phyloP scores from a whole-genome alignment of 169 alveolate genomes.

The Nephromyces sp. region DNA sequence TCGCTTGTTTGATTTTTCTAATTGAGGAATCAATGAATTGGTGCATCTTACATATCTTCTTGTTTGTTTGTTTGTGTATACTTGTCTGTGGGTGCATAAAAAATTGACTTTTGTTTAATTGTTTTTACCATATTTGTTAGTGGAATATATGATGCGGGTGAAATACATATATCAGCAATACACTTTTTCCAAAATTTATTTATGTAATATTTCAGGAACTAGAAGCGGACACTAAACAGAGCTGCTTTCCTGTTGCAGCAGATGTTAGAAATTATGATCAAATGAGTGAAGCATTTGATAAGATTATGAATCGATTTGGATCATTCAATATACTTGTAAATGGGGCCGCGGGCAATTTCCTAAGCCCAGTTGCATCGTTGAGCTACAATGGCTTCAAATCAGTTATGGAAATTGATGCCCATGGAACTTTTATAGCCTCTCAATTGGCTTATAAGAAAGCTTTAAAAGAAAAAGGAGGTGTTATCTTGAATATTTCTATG shows the following conservation, averaged over 20 bases:
- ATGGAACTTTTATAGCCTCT: constrained; percentile 63
- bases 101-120: too few relatives aligned
- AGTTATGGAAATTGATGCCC: constrained; percentile 65
- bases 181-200: neutral
- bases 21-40: too few relatives aligned
- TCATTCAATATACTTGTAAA: constrained; percentile 67
- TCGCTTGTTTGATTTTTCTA: too few relatives aligned
- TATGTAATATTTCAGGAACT: constrained; percentile 7
- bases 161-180: neutral
- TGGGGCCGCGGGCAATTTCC: constrained; percentile 75
- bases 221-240: neutral
- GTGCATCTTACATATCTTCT: too few relatives aligned
- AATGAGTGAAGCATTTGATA: constrained; percentile 47
- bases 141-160: too few relatives aligned
- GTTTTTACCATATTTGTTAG: too few relatives aligned
- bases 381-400: constrained; percentile 61
- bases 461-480: constrained; percentile 41
- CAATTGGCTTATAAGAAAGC: constrained; percentile 48
- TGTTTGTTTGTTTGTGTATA: too few relatives aligned
- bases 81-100: too few relatives aligned
- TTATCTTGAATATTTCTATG: constrained; percentile 53
- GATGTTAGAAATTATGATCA: constrained; percentile 61
- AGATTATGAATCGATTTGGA: constrained; percentile 42
- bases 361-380: constrained; percentile 50
- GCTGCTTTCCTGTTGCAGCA: constrained; percentile 37